Evolutionary conservation across 148 eudicot species (phyloP), one percentile per base, ranked within the genome.

Genomic region (Mesembryanthemum crystallinum): DNA sequence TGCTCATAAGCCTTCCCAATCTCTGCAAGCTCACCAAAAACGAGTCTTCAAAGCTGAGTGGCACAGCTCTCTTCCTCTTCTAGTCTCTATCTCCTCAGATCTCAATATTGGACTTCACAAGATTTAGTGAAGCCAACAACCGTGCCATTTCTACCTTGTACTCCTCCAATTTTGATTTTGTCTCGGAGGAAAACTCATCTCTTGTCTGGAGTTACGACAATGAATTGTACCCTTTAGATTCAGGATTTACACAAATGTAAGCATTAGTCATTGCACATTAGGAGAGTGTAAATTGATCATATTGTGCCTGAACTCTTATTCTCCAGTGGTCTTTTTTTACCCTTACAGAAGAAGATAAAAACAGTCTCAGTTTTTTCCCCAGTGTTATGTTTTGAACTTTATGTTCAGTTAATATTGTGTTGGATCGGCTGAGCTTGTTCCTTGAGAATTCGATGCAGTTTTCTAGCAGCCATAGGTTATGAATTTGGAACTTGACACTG

Each of bases 31-130:
- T 27, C 99, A 95, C 81, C 91, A 92, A 52, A 95, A 92, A 62
- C 86, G 99, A 24, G 97, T 95, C 42, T 95, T 95, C 77, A 95
- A 95, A 79, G 99, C 98, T 12, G 90, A 71, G 15, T 95, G 97
- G 99, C 97, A 92, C 81, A 83, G 85, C 28, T 73, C 92, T 35
- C 78, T 87, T 47, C 92, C 94, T 0, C 91, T 95, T 69, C 87
- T 95, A 54, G 81, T 92, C 63, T 95, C 99, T 35, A 92, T 95
- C 64, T 95, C 99, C 5, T 95, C 99, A 8, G 97, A 95, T 79
- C 81, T 95, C 27, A 88, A 88, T 77, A 83, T 92, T 49, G 99
- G 97, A 42, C 75, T 95, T 74, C 97, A 95, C 90, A 92, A 88
- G 83, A 78, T 95, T 58, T 73, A 49, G 67, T 78, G 62, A 66